phyloP scores from a whole-genome alignment of 257 asterid genomes.

The Pogostemon cablin region DNA sequence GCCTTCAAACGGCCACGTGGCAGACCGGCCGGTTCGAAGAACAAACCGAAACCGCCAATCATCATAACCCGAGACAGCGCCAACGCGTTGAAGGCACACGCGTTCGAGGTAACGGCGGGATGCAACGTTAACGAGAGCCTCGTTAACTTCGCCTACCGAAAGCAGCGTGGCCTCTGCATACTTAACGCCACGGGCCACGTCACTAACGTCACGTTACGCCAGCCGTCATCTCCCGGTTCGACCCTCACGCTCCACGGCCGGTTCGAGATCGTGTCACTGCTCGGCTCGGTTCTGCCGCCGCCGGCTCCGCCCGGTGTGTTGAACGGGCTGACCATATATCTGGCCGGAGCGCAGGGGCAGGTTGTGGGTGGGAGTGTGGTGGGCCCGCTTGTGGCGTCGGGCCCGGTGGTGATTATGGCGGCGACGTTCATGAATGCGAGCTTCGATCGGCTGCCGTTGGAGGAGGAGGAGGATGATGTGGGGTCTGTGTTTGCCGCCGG shows the following conservation, averaged over 20 bases:
- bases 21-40: slow-evolving; percentile 89
- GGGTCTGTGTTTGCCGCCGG: slow-evolving; percentile 11
- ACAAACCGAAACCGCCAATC: slow-evolving; percentile 95
- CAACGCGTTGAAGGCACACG: slow-evolving; percentile 82
- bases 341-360: slow-evolving; percentile 90
- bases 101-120: slow-evolving; percentile 79
- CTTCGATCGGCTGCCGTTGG: slow-evolving; percentile 75
- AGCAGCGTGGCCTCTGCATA: slow-evolving; percentile 73
- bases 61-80: slow-evolving; percentile 87
- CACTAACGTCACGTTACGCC: slow-evolving; percentile 75
- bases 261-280: slow-evolving; percentile 75
- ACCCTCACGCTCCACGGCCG: slow-evolving; percentile 81
- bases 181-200: slow-evolving; percentile 88
- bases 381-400: slow-evolving; percentile 83
- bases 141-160: slow-evolving; percentile 58
- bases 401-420: slow-evolving; percentile 94
- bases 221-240: slow-evolving; percentile 76
- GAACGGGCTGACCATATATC: slow-evolving; percentile 70
- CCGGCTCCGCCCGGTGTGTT: slow-evolving; percentile 84
- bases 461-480: slow-evolving; percentile 53
- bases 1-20: slow-evolving; percentile 50
- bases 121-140: slow-evolving; percentile 71
- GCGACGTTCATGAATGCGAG: slow-evolving; percentile 85
- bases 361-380: slow-evolving; percentile 86
- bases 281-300: slow-evolving; percentile 83